These are phyloP conservation scores for Suhomyces taliae DNA, from an alignment of 1,139 yeast species.

Conservation along the genomic window DNA sequence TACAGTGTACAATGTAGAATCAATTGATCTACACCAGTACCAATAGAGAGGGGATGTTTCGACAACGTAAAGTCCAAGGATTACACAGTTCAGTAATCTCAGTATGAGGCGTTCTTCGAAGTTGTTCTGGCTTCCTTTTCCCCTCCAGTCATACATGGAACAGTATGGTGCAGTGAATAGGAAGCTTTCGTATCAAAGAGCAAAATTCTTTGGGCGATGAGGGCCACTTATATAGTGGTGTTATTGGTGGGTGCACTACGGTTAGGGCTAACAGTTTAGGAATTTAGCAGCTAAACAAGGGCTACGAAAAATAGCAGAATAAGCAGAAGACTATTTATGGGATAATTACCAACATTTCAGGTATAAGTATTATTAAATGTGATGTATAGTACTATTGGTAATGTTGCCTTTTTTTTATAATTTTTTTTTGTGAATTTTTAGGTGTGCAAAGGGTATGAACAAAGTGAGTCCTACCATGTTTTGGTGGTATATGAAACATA, in stretches of 20 bases:
- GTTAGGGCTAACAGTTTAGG: constrained; percentile 1
- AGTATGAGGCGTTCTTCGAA: constrained; percentile 44
- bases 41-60: constrained; percentile 22
- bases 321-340: too few relatives aligned
- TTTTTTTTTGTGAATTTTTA: too few relatives aligned
- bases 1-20: too few relatives aligned
- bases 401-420: too few relatives aligned
- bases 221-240: constrained; percentile 4
- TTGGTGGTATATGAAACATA: too few relatives aligned
- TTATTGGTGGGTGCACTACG: constrained; percentile 1
- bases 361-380: too few relatives aligned
- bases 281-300: background rate
- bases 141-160: constrained; percentile 50
- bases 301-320: background rate
- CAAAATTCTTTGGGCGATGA: constrained; percentile 3
- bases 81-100: constrained; percentile 24
- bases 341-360: too few relatives aligned
- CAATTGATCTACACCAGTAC: background rate
- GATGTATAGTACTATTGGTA: too few relatives aligned
- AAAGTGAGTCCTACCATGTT: too few relatives aligned
- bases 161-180: constrained; percentile 61
- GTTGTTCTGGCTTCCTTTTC: constrained; percentile 42
- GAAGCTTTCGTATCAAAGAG: constrained; percentile 55
- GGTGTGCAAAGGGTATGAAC: too few relatives aligned
- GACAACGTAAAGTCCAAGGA: constrained; percentile 41